Evolutionary conservation across 164 flowering plant species (phyloP), one percentile per base, ranked within the genome.

Genomic region (Warburgia ugandensis): DNA sequence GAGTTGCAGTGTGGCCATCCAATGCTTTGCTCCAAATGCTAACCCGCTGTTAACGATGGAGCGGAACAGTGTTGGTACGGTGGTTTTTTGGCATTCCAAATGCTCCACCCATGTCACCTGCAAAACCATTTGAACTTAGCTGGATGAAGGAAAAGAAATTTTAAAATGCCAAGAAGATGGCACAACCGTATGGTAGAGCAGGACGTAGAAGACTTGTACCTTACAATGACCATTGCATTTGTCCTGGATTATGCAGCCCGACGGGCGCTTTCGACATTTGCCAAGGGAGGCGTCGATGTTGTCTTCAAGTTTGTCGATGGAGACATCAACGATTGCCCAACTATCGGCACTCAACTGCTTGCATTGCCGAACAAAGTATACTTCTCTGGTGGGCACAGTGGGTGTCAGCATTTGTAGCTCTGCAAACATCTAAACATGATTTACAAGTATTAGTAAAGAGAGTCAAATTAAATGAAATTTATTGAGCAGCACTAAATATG

Each of bases 61-160:
- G 0, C 96, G 78, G 58, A 70, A 94, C 77, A 94, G 54, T 29
- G 82, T 59, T 37, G 79, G 94, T 28, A 84, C 74, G 16, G 79
- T 52, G 62, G 64, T 74, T 50, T 72, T 89, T 51, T 79, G 85
- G 72, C 82, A 86, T 54, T 86, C 96, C 48, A 84, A 45, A 52
- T 86, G 99, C 53, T 94, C 99, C 6, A 94, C 88, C 97, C 97
- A 89, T 1, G 61, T 86, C 55, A 94, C 97, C 98, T 92, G 68
- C n/a, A 39, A 51, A 44, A 45, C 12, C 35, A 46, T 36, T n/a
- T n/a, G n/a, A n/a, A n/a, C n/a, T n/a, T n/a, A n/a, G n/a, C n/a
- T n/a, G n/a, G n/a, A n/a, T n/a, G n/a, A n/a, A n/a, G n/a, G n/a
- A n/a, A n/a, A n/a, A n/a, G n/a, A n/a, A n/a, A n/a, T n/a, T n/a